Evolutionary conservation across 192 early-diverging fungal genomes (phyloP).

Genomic region (Chytriomyces sp.): DNA sequence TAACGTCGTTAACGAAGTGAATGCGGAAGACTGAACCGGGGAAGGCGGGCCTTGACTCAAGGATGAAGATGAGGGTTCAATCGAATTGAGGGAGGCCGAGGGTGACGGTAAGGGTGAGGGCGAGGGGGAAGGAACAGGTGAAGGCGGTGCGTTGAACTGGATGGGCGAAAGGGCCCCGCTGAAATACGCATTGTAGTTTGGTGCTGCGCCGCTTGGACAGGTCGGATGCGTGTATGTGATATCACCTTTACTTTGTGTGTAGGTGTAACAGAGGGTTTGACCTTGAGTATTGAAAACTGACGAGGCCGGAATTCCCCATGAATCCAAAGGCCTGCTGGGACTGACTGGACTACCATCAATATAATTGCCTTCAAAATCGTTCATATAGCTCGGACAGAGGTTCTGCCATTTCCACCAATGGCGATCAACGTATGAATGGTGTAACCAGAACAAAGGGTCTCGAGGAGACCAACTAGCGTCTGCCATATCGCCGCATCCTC

Average conservation of each 20-base stretch:
- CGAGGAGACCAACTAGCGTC: conserved; percentile 6
- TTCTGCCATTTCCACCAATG: conserved; percentile 26
- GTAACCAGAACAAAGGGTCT: conserved; percentile 25
- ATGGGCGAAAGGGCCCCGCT: too few relatives aligned
- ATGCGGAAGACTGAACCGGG: too few relatives aligned
- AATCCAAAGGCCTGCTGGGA: background rate
- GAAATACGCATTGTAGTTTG: too few relatives aligned
- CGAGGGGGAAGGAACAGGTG: too few relatives aligned
- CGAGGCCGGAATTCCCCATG: background rate
- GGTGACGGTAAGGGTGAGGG: too few relatives aligned
- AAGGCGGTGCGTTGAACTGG: too few relatives aligned
- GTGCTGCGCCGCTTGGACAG: background rate
- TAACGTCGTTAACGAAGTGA: too few relatives aligned
- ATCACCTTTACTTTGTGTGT: conserved; percentile 19
- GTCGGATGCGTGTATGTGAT: background rate
- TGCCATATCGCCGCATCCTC: conserved; percentile 1
- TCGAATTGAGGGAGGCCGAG: too few relatives aligned
- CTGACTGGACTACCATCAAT: conserved; percentile 1
- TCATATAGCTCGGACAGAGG: conserved; percentile 13
- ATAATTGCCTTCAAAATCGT: conserved; percentile 1
- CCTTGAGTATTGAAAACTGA: conserved; percentile 3
- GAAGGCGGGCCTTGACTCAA: too few relatives aligned
- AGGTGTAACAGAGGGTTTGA: conserved; percentile 22
- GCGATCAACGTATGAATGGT: conserved; percentile 24
- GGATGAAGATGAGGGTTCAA: too few relatives aligned